A percentile compares a stretch with the other conserved stretches of the same genome.
These are phyloP conservation scores for Penicillium griseofulvum DNA, from an alignment of 2,329 filamentous ascomycete species.

Conservation along the genomic window DNA sequence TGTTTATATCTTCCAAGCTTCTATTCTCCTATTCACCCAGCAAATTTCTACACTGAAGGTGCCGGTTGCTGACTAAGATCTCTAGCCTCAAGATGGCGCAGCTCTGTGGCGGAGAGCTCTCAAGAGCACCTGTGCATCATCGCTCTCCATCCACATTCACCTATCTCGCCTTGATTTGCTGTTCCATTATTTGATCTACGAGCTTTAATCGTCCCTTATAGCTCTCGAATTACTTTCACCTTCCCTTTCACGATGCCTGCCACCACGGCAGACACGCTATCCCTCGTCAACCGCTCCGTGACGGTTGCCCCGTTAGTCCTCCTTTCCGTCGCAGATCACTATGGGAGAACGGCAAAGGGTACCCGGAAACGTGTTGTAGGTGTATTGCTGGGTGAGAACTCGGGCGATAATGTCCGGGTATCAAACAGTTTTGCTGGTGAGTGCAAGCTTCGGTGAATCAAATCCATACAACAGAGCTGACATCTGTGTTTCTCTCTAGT, in stretches of 20 bases:
- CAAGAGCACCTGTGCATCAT: constrained; percentile 20
- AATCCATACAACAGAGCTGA: constrained; percentile 18
- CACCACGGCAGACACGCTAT: constrained; percentile 94
- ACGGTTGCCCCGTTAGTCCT: constrained; percentile 97
- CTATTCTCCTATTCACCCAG: background rate
- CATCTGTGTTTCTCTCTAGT: constrained; percentile 54
- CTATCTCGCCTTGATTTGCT: constrained; percentile 5
- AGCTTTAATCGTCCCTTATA: constrained; percentile 3
- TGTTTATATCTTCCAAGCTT: background rate
- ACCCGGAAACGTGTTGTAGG: constrained; percentile 88
- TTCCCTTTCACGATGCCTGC: constrained; percentile 70
- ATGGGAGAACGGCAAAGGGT: constrained; percentile 88
- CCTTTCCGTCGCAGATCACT: constrained; percentile 97
- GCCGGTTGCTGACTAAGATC: constrained; percentile 11
- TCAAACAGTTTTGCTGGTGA: constrained; percentile 98
- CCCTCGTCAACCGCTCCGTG: constrained; percentile 89
- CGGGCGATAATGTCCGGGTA: constrained; percentile 92
- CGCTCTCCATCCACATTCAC: constrained; percentile 11
- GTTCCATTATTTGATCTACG: constrained; percentile 3
- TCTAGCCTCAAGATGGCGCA: constrained; percentile 18
- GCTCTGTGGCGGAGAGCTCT: constrained; percentile 21
- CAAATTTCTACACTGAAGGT: background rate
- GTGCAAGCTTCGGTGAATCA: constrained; percentile 30
- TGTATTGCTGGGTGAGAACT: constrained; percentile 90
- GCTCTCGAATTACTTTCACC: background rate